phyloP scores from a whole-genome alignment of 2,329 filamentous ascomycete species.

The Trichoderma guizhouense region DNA sequence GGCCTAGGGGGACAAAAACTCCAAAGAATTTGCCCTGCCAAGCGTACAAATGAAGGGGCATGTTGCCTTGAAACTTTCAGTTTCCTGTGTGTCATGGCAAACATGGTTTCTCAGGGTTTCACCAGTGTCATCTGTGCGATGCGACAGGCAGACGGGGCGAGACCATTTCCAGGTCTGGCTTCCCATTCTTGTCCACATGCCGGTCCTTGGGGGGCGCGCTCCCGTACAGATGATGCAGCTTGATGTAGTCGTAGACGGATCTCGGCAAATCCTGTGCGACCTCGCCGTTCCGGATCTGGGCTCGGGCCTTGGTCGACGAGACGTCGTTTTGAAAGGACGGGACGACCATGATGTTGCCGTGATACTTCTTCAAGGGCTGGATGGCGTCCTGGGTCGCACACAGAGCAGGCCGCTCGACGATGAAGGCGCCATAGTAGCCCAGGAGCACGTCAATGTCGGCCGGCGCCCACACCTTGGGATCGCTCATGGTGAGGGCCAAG shows the following conservation, averaged over 20 bases:
- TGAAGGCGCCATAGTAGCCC: slow-evolving; percentile 72
- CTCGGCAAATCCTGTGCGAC: slow-evolving; percentile 70
- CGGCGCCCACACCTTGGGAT: slow-evolving; percentile 70
- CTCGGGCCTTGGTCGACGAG: slow-evolving; percentile 71
- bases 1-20: neutral
- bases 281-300: slow-evolving; percentile 73
- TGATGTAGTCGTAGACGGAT: slow-evolving; percentile 68
- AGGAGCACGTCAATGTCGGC: slow-evolving; percentile 82
- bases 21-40: neutral
- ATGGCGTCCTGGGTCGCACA: slow-evolving; percentile 83
- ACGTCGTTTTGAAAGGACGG: slow-evolving; percentile 83
- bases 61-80: neutral
- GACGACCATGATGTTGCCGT: slow-evolving; percentile 78
- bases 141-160: slow-evolving; percentile 9
- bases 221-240: slow-evolving; percentile 59
- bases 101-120: neutral
- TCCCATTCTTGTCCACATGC: slow-evolving; percentile 1
- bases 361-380: slow-evolving; percentile 69
- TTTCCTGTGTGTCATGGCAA: neutral
- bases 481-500: slow-evolving; percentile 66
- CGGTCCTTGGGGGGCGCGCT: slow-evolving; percentile 31
- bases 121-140: slow-evolving; percentile 5
- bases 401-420: slow-evolving; percentile 70
- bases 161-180: neutral
- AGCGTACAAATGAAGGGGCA: neutral